Percentiles rank a stretch among this genome's conserved stretches.
phyloP scores from a whole-genome alignment of 1,284 basidiomycete species.

The Takashimella tepidaria region DNA sequence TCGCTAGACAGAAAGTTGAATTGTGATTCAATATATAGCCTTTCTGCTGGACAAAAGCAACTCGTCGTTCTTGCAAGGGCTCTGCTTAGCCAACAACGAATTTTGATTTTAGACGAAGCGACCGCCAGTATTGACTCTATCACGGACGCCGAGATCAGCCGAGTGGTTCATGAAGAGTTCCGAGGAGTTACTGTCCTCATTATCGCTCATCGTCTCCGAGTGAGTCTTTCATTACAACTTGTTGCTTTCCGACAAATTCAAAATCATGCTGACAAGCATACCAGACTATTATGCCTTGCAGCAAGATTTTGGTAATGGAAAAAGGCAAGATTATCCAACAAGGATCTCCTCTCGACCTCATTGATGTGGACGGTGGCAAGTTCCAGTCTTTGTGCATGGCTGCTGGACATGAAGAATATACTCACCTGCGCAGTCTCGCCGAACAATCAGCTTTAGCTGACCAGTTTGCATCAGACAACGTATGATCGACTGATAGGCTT shows the following conservation, averaged over 20 bases:
- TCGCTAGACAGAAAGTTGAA: too few relatives aligned
- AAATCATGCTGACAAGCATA: too few relatives aligned
- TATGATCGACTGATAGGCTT: too few relatives aligned
- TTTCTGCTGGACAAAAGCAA: constrained; percentile 56
- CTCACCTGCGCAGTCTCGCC: constrained; percentile 23
- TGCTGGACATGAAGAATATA: constrained; percentile 28
- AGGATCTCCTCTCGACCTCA: constrained; percentile 29
- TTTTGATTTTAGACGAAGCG: constrained; percentile 54
- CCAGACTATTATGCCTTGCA: constrained; percentile 38
- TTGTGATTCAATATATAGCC: constrained; percentile 52
- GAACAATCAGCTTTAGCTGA: too few relatives aligned
- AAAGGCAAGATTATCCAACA: constrained; percentile 32
- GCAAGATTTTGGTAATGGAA: constrained; percentile 38
- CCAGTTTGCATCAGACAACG: too few relatives aligned
- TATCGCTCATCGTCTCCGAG: constrained; percentile 49
- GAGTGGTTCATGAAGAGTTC: constrained; percentile 46
- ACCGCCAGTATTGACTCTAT: constrained; percentile 48
- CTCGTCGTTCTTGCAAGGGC: constrained; percentile 53
- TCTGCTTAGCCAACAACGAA: constrained; percentile 48
- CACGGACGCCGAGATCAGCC: constrained; percentile 48
- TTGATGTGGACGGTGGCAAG: constrained; percentile 25
- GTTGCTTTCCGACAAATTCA: too few relatives aligned
- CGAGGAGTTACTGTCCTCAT: constrained; percentile 39
- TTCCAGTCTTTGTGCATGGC: constrained; percentile 31
- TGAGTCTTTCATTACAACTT: constrained; percentile 10